Percentiles rank a stretch among this genome's conserved stretches.
Conservation (phyloP, 2,329 filamentous ascomycete species). For the Fusarium sp. region DNA sequence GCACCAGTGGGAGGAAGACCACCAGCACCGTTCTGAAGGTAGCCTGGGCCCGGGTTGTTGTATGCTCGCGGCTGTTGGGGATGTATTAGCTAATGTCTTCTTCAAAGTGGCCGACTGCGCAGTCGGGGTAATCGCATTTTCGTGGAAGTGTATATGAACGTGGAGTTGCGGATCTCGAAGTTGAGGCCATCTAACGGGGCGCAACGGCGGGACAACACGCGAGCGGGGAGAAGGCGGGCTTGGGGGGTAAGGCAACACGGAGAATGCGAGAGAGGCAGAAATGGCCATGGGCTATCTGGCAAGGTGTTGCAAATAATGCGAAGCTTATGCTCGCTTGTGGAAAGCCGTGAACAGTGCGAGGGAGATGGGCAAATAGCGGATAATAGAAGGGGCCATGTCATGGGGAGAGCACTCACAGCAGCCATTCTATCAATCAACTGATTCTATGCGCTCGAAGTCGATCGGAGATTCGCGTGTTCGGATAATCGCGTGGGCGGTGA, state of each 20-base stretch:
- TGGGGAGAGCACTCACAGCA: conserved; percentile 51
- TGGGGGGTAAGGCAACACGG: not conserved
- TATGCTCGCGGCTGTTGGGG: conserved; percentile 53
- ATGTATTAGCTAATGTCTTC: conserved; percentile 33
- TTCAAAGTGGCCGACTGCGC: not conserved
- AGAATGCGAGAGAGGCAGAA: not conserved
- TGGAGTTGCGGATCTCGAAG: conserved; percentile 23
- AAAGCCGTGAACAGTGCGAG: conserved; percentile 3
- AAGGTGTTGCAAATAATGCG: not conserved
- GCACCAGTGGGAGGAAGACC: conserved; percentile 66
- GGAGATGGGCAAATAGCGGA: conserved; percentile 19
- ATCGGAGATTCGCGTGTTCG: conserved; percentile 32
- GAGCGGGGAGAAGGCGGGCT: conserved; percentile 28
- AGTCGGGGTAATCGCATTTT: not conserved
- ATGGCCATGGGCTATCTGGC: not conserved
- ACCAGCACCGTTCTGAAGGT: conserved; percentile 70
- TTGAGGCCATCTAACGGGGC: conserved; percentile 31
- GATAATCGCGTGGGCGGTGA: conserved; percentile 26
- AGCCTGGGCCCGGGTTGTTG: conserved; percentile 66
- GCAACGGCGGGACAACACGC: conserved; percentile 37
- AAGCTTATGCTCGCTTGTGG: conserved; percentile 10
- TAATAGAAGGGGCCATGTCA: conserved; percentile 30
- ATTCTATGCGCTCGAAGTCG: conserved; percentile 43
- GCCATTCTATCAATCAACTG: conserved; percentile 53
- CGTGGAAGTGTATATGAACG: conserved; percentile 14